Evolutionary conservation across 2,329 filamentous ascomycete species (phyloP), one percentile per base, ranked within the genome.

Genomic region (Cercospora sp.): DNA sequence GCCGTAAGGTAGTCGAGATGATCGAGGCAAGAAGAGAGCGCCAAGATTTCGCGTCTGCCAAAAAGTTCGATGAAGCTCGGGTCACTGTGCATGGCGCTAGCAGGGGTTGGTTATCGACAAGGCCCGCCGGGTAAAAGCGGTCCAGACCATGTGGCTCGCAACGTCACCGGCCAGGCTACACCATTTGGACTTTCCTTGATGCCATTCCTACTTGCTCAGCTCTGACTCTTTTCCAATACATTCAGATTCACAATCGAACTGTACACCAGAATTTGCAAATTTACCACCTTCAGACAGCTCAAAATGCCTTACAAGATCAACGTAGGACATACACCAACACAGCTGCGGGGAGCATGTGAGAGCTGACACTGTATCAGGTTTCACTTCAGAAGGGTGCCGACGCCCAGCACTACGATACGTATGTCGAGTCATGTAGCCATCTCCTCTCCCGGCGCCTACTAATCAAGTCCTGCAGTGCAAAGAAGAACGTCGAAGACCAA

Each of bases 331-430:
- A 13, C 13, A 62, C 7, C 23, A 23, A 42, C 60, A 55, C 48
- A 57, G 64, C 59, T n/a, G n/a, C 8, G 57, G 45, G 45, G 42
- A 40, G 7, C 26, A 48, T 60, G 28, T 40, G 40, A 58, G 51
- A 65, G 45, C 55, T 61, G 40, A 64, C 68, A 20, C n/a, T 20
- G 23, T n/a, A 45, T 76, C 73, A 97, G 93, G 88, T 97, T 72
- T 93, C 92, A 66, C 87, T 92, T 81, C 94, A 95, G 81, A 70
- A 71, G 48, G 87, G 89, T 70, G 88, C 90, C 72, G 85, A 87
- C 67, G 77, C 83, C 59, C 87, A 89, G 33, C 84, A 96, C 77
- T 84, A 97, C 72, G 82, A 89, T 60, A 86, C 86, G 90, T 92
- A 81, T 73, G 86, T 72, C 16, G 16, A 58, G 55, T 58, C 31